These are phyloP conservation scores for Salinomyces thailandicus DNA, from an alignment of 2,329 filamentous ascomycete species.

Conservation along the genomic window DNA sequence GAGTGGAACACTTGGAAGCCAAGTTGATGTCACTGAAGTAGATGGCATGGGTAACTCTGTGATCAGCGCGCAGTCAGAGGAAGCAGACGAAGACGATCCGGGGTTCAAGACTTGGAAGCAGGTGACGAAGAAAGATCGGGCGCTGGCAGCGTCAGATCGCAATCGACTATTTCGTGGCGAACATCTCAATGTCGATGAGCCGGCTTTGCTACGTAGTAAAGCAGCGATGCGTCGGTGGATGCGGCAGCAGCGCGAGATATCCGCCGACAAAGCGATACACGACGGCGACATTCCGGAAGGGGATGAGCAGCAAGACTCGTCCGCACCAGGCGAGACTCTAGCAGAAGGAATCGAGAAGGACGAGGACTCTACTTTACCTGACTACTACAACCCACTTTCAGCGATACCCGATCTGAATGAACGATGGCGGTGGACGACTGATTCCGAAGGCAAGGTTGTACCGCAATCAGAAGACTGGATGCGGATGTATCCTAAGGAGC, in stretches of 20 bases:
- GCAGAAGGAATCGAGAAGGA: constrained; percentile 93
- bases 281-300: constrained; percentile 36
- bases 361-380: constrained; percentile 72
- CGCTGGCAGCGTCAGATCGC: constrained; percentile 72
- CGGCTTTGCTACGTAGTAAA: constrained; percentile 73
- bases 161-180: constrained; percentile 77
- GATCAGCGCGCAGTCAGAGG: constrained; percentile 57
- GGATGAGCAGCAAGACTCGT: constrained; percentile 36
- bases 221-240: constrained; percentile 83
- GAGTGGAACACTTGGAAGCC: constrained; percentile 50
- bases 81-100: constrained; percentile 72
- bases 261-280: constrained; percentile 38
- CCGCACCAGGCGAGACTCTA: constrained; percentile 59
- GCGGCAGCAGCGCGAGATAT: constrained; percentile 55
- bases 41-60: constrained; percentile 60
- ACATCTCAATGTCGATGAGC: constrained; percentile 75
- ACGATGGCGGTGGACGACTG: constrained; percentile 77
- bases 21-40: constrained; percentile 76
- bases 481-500: constrained; percentile 61
- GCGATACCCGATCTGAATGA: constrained; percentile 74
- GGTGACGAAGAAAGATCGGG: constrained; percentile 92
- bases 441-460: constrained; percentile 77
- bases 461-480: constrained; percentile 81
- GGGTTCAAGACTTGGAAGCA: constrained; percentile 99
- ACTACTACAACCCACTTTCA: constrained; percentile 85